Evolutionary conservation across 495 filamentous ascomycete species (phyloP), one percentile per base, ranked within the genome.

Genomic region (Penicillium salamii): DNA sequence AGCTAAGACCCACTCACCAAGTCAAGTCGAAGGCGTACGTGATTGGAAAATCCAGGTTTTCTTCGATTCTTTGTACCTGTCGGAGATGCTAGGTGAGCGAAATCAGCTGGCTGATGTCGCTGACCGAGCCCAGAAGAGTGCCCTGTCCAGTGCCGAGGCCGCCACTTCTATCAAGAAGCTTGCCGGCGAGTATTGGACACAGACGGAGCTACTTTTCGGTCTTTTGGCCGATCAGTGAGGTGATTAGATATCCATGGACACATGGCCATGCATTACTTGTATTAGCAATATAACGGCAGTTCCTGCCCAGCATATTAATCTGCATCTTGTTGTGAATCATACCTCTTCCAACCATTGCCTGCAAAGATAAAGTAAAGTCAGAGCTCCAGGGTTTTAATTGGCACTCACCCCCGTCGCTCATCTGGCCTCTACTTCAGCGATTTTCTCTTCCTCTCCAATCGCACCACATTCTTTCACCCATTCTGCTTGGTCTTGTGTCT

Each of bases 171-270:
- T 89, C 35, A 69, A 63, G 46, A 83, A 83, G 52, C 57, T 70
- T 12, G 81, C 85, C 20, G 70, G 76, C 44, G 87, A 89, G 47
- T 92, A 91, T 62, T 91, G 86, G 84, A 89, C 86, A 67, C 81
- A 84, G 50, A 91, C 89, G 11, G 78, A 80, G 52, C 69, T 93
- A 55, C 58, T 95, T 34, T 93, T 95, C 66, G 87, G 75, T 4
- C 59, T 84, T 18, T 64, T 84, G 50, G 62, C 63, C 5, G 40
- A 47, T 29, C 58, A 45, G 6, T 65, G 49, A 45, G 14, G 15
- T 14, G 3, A 18, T 33, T 46, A 20, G 7, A 15, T n/a, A 2
- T 29, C 14, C 23, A 28, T 20, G 14, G 3, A 7, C 34, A 38
- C 11, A 8, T 21, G 3, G n/a, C n/a, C 31, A 18, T 23, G 21